Base-by-base conservation (phyloP, 1,139 yeast genomes). In the Pichia sp. region DNA sequence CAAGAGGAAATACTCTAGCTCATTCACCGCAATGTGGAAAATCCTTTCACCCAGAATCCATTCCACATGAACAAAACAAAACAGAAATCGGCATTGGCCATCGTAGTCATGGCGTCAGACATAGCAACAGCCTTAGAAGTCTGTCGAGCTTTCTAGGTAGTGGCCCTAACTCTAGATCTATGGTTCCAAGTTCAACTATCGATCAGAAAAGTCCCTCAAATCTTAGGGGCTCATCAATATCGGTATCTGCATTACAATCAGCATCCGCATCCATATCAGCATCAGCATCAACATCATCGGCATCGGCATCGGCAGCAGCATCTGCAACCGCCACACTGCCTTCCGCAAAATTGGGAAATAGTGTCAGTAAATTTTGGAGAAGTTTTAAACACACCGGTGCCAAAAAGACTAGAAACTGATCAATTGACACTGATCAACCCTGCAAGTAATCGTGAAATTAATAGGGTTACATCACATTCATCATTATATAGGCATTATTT, bases 61-160 rank as follows among this genome's bases (percentile, higher is more conserved):
- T 20, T 14, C 16, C 16, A 6, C 10, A 36, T 6, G 40, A 36
- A 16, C 16, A 36, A 9, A 12, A 12, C 16, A 36, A 20, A 20
- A 20, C 24, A 20, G 24, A 20, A 20, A 3, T 3, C 24, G 24
- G 24, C 24, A 20, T 20, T 20, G 24, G 24, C n/a, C 45, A 42
- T 42, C 45, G 30, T 6, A 42, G 30, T 42, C 27, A 40, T 34
- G 20, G 36, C 17, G 17, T 33, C 1, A 50, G 29, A 92, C 60
- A 92, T 73, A 6, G 93, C 93, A 0, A 97, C 92, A 0, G 99
- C 92, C 8, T 91, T 84, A 0, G 96, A n/a, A 50, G 54, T 50
- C 38, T 54, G 31, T 43, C 58, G 8, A 54, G 52, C 29, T 24
- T 43, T 33, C 12, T 54, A 2, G 36, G 24, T 20, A 20, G 46